Base-by-base conservation (phyloP, 2,329 filamentous ascomycete species). In the Chaetomium globosum region DNA sequence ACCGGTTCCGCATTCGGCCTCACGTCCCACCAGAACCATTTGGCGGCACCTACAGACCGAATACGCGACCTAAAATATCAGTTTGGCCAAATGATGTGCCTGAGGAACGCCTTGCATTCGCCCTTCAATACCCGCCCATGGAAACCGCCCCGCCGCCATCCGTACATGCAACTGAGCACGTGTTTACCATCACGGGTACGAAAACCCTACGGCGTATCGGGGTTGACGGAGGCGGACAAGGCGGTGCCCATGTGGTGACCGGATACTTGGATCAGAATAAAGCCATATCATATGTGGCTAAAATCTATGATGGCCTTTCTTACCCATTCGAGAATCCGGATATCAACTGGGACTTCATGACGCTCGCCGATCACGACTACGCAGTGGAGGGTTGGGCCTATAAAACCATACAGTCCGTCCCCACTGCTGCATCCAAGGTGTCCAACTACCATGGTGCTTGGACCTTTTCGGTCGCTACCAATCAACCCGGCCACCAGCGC, bases 221-320 rank as follows among this genome's bases (percentile, higher is more conserved):
- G 2, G 13, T 26, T 43, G 60, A 36, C 21, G 26, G 26, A 26
- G 4, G 26, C 26, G 26, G 26, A 4, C 2, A 1, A 13, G 62
- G 62, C 12, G 62, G 62, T 6, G 36, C 62, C 7, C 49, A 64
- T 21, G 56, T 64, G 3, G 51, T 64, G 4, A 55, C 39, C 2
- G 62, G 62, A 49, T 60, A 59, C 8, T 3, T 56, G 30, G 62
- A 60, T 39, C 23, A 31, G 13, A 23, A 60, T 49, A 16, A 55
- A 28, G 28, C 4, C 1, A 30, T 5, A 2, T 16, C 55, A n/a
- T 60, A 21, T 23, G 6, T 64, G 36, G 62, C 62, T 51, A 64
- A 64, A 30, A 49, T 59, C 49, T 59, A 64, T 51, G 56, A 55
- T 23, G 62, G 62, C 21, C 36, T 59, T 1, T 28, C 28, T 10